A percentile compares a stretch with the other conserved stretches of the same genome.
phyloP scores from a whole-genome alignment of 2,329 filamentous ascomycete species.

The Aspergillus fumigatus region DNA sequence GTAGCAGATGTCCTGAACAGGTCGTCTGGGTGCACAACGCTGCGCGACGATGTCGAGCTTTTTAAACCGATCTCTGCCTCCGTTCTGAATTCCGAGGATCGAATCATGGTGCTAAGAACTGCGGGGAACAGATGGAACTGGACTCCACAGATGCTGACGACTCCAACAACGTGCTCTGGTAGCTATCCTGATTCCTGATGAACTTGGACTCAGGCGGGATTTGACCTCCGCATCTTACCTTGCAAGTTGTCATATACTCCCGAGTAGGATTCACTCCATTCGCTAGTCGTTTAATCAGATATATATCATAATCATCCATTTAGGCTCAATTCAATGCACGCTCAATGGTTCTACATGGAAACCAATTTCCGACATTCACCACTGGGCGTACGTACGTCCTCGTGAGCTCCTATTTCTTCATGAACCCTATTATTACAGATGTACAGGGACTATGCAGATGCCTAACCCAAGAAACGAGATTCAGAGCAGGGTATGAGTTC shows the following conservation, averaged over 20 bases:
- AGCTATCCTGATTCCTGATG: neutral
- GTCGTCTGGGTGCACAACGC: neutral
- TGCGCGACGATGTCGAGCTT: no score
- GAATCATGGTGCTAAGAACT: neutral
- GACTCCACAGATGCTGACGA: neutral
- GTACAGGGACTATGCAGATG: neutral
- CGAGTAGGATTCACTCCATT: neutral
- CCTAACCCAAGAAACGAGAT: neutral
- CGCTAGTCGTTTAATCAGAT: no score
- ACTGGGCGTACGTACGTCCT: neutral
- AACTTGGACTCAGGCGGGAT: neutral
- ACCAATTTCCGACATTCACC: neutral
- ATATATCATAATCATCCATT: neutral
- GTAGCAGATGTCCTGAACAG: neutral
- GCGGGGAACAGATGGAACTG: neutral
- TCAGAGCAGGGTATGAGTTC: neutral
- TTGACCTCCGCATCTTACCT: neutral
- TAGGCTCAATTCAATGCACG: neutral
- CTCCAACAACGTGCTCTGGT: neutral
- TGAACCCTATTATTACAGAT: constrained; percentile 4
- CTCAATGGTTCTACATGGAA: neutral
- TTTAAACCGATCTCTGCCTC: neutral
- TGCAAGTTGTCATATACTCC: neutral
- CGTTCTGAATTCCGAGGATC: constrained; percentile 1
- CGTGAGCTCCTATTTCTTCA: neutral